Conservation (phyloP, 2,329 filamentous ascomycete species). For the Lachnellula subtilissima region DNA sequence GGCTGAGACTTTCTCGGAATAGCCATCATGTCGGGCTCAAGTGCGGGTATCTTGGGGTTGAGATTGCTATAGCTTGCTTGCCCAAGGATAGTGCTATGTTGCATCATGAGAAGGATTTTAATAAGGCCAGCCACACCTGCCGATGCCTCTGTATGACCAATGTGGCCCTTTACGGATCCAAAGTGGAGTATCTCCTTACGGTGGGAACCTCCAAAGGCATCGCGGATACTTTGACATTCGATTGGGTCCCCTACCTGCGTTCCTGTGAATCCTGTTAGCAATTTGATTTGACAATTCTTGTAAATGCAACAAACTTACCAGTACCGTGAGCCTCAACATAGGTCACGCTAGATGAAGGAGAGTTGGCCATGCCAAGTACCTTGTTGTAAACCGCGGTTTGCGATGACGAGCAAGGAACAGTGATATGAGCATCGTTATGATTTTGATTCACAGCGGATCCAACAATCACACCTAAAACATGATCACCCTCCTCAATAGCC, state of each 20-base stretch:
- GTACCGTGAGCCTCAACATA: conserved; percentile 33
- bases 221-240: conserved; percentile 15
- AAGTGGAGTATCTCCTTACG: neutral
- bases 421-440: conserved; percentile 8
- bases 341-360: neutral
- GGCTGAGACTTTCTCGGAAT: conserved; percentile 4
- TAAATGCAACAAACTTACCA: conserved; percentile 33
- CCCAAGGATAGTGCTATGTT: conserved; percentile 21
- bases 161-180: conserved; percentile 34
- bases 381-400: conserved; percentile 15
- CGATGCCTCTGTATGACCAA: conserved; percentile 43
- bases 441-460: conserved; percentile 43
- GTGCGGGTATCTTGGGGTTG: conserved; percentile 28
- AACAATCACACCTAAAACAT: conserved; percentile 50
- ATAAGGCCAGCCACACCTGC: conserved; percentile 40
- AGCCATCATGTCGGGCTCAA: conserved; percentile 1
- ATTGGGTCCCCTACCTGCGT: conserved; percentile 19
- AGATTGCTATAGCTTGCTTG: conserved; percentile 27
- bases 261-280: conserved; percentile 19
- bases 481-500: conserved; percentile 51
- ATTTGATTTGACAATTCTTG: neutral
- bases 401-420: conserved; percentile 20
- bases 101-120: conserved; percentile 38
- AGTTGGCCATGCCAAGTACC: neutral
- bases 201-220: conserved; percentile 5